phyloP scores from a whole-genome alignment of 2,329 filamentous ascomycete genomes.

The Chlorencoelia australis region DNA sequence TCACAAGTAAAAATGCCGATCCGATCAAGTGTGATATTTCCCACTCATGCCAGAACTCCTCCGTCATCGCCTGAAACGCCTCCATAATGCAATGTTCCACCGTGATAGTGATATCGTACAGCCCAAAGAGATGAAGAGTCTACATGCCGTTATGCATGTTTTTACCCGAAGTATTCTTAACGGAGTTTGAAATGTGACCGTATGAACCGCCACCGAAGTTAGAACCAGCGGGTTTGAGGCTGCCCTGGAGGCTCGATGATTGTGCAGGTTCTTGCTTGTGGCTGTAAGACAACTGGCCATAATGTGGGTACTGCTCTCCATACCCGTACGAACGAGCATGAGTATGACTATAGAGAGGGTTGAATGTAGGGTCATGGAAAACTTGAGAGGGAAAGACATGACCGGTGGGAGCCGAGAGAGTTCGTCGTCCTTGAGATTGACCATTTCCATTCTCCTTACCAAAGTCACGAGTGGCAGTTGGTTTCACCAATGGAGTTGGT shows the following conservation, averaged over 20 bases:
- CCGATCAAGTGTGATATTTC: too few relatives aligned
- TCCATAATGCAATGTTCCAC: too few relatives aligned
- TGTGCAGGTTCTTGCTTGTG: constrained; percentile 4
- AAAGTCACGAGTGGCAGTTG: constrained; percentile 11
- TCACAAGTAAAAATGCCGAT: too few relatives aligned
- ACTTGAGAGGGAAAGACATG: constrained; percentile 21
- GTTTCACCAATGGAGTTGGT: constrained; percentile 19
- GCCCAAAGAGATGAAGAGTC: too few relatives aligned
- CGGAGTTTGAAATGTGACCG: constrained; percentile 5
- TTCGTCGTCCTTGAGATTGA: constrained; percentile 13
- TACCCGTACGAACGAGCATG: constrained; percentile 15
- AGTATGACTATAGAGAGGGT: constrained; percentile 22
- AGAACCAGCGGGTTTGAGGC: constrained; percentile 13
- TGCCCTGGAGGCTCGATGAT: constrained; percentile 9
- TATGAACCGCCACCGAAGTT: too few relatives aligned
- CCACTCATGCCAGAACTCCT: too few relatives aligned
- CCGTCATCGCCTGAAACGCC: too few relatives aligned
- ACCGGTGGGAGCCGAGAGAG: constrained; percentile 9
- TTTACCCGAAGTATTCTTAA: constrained; percentile 1
- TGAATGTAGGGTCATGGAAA: constrained; percentile 19
- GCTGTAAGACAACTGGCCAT: constrained; percentile 1
- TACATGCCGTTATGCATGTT: constrained; percentile 12
- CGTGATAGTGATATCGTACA: too few relatives aligned
- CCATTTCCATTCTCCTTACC: constrained; percentile 20
- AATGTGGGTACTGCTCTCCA: constrained; percentile 4